Evolutionary conservation across 257 asterid genomes (phyloP), one percentile per base, ranked within the genome.

Genomic region (Capsicum rhomboideum): DNA sequence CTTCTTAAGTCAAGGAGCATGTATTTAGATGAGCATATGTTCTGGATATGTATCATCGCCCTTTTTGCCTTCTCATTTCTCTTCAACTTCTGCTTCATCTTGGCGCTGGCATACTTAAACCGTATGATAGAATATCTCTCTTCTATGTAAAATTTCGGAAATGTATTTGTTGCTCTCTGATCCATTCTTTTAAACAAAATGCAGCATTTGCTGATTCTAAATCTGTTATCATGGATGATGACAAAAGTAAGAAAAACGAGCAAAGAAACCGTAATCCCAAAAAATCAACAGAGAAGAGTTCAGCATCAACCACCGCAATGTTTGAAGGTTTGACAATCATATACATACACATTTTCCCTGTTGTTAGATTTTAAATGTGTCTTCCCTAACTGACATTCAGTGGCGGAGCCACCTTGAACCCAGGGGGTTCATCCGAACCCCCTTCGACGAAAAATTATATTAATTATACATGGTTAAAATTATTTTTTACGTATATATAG

Each of bases 1-100:
- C 98, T 96, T 90, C 97, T 96, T 26, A 92, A 84, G 85, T 46
- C 90, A 80, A 93, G 98, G 91, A 98, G 98, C 84, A 94, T 96
- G 98, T 94, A 84, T 90, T 49, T 84, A 21, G 94, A 93, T 83
- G 98, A 95, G 34, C 87, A 93, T 78, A 89, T 93, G 97, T 96
- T 88, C 84, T 96, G 99, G 99, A 69, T 94, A 44, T 94, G 98
- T 63, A 72, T 96, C 37, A 34, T 84, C 85, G 98, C 98, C 42
- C 93, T 96, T 68, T 91, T 96, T 81, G 98, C 91, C 4, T 96
- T 96, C 78, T 96, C 99, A 10, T 40, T 96, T 84, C 89, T 96
- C 86, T 96, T 92, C 94, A 93, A 95, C 88, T 77, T 92, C 72
- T 91, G 87, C 88, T 96, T 93, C 87, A 90, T 89, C 82, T 53